These are phyloP conservation scores for Myxozyma vanderwaltii DNA, from an alignment of 805 yeast species.

Conservation along the genomic window DNA sequence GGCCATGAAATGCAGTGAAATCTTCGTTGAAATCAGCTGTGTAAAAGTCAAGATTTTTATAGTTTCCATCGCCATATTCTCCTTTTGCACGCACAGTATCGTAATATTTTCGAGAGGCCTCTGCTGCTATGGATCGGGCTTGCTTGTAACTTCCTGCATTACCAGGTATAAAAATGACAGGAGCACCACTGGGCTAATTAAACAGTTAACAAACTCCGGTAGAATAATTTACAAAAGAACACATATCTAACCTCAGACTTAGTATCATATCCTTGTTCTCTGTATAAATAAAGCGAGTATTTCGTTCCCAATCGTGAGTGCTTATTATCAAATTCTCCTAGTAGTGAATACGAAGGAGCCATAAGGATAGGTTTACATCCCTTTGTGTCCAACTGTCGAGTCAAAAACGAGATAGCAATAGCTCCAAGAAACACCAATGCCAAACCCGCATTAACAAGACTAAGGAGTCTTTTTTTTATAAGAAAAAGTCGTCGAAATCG, in stretches of 20 bases:
- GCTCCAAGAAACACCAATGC: background rate
- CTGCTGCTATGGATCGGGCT: slow-evolving; percentile 88
- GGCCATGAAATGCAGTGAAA: slow-evolving; percentile 93
- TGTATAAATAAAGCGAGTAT: slow-evolving; percentile 79
- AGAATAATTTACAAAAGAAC: too few relatives aligned
- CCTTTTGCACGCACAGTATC: slow-evolving; percentile 41
- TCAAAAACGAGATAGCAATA: slow-evolving; percentile 19
- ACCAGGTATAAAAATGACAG: slow-evolving; percentile 93
- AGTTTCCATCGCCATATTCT: slow-evolving; percentile 33
- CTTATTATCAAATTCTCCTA: slow-evolving; percentile 69
- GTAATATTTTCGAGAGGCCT: slow-evolving; percentile 59
- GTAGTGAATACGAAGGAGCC: slow-evolving; percentile 81
- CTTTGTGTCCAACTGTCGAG: slow-evolving; percentile 24
- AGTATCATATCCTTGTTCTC: slow-evolving; percentile 63
- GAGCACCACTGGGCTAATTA: slow-evolving; percentile 72
- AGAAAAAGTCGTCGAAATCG: background rate
- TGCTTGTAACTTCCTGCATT: slow-evolving; percentile 95
- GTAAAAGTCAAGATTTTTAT: slow-evolving; percentile 74
- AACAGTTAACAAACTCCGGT: too few relatives aligned
- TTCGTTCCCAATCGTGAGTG: slow-evolving; percentile 74
- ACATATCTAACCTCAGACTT: too few relatives aligned
- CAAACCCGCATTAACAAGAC: background rate
- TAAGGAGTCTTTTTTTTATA: background rate
- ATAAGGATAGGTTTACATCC: slow-evolving; percentile 71
- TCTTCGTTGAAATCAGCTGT: slow-evolving; percentile 95